A percentile compares a stretch with the other conserved stretches of the same genome.
Conservation (phyloP, 768 basidiomycete species). For the Leccinum subtestaceum region DNA sequence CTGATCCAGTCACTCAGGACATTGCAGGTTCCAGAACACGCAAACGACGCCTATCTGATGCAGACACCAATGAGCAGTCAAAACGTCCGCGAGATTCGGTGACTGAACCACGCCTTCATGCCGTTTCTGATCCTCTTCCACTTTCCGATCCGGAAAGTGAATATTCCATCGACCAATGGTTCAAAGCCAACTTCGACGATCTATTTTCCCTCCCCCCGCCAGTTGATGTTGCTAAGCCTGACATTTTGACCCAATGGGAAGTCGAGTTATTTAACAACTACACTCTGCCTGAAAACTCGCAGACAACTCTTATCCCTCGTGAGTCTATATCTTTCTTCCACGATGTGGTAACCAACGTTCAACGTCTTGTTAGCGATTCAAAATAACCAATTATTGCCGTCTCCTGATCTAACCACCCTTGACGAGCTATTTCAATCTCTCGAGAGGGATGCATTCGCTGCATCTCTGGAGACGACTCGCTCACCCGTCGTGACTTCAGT, state of each 20-base stretch:
- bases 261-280: slow-evolving; percentile 34
- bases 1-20: neutral
- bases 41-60: slow-evolving; percentile 29
- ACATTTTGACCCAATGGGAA: slow-evolving; percentile 28
- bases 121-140: neutral
- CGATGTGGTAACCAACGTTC: neutral
- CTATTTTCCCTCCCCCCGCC: slow-evolving; percentile 14
- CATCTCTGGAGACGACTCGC: neutral
- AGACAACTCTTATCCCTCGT: neutral
- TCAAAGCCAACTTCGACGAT: slow-evolving; percentile 22
- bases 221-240: slow-evolving; percentile 16
- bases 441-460: neutral
- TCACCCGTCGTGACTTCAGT: neutral
- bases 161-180: slow-evolving; percentile 38
- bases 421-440: slow-evolving; percentile 2
- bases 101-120: neutral
- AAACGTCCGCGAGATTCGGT: neutral
- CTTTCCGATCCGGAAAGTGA: slow-evolving; percentile 9
- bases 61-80: neutral
- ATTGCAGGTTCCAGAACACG: neutral
- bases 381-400: neutral
- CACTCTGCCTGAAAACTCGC: slow-evolving; percentile 4
- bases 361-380: neutral
- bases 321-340: neutral
- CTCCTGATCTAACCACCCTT: neutral